phyloP scores from a whole-genome alignment of 2,329 filamentous ascomycete genomes.

The Tolypocladium amazonense region DNA sequence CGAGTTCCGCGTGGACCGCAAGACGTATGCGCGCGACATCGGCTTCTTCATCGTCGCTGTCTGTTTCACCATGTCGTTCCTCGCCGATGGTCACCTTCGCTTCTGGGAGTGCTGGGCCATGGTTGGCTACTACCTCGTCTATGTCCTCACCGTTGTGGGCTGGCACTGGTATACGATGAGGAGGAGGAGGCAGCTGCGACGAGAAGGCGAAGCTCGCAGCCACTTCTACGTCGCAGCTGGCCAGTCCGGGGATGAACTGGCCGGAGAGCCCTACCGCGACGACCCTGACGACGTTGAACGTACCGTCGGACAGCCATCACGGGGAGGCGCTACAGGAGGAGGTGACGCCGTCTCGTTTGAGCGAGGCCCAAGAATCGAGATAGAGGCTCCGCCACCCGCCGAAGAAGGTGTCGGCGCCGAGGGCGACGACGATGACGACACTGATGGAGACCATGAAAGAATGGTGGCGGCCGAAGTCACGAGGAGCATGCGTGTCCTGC shows the following conservation, averaged over 20 bases:
- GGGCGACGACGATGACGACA: conserved; percentile 30
- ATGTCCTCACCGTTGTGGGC: conserved; percentile 75
- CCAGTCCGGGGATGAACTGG: conserved; percentile 40
- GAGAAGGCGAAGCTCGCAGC: conserved; percentile 61
- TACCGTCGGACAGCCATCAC: conserved; percentile 6
- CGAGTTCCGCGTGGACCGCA: conserved; percentile 82
- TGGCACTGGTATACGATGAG: conserved; percentile 83
- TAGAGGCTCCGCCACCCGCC: conserved; percentile 25
- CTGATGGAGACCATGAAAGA: conserved; percentile 44
- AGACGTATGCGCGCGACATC: conserved; percentile 85
- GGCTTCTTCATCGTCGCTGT: conserved; percentile 85
- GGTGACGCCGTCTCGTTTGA: conserved; percentile 33
- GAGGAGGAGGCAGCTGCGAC: conserved; percentile 46
- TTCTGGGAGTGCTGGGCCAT: conserved; percentile 86
- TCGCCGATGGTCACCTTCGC: conserved; percentile 73
- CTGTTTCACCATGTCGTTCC: conserved; percentile 74
- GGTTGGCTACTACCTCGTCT: conserved; percentile 85
- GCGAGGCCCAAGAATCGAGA: conserved; percentile 34
- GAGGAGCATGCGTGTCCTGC: conserved; percentile 83
- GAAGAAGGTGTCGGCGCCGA: conserved; percentile 23
- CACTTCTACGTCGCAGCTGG: conserved; percentile 55
- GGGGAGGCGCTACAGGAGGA: conserved; percentile 7
- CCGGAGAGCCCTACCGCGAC: conserved; percentile 51
- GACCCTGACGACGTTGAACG: conserved; percentile 30
- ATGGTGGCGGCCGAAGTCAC: conserved; percentile 73